Evolutionary conservation across 495 filamentous ascomycete genomes (phyloP).

Genomic region (Polyplosphaeria fusca): DNA sequence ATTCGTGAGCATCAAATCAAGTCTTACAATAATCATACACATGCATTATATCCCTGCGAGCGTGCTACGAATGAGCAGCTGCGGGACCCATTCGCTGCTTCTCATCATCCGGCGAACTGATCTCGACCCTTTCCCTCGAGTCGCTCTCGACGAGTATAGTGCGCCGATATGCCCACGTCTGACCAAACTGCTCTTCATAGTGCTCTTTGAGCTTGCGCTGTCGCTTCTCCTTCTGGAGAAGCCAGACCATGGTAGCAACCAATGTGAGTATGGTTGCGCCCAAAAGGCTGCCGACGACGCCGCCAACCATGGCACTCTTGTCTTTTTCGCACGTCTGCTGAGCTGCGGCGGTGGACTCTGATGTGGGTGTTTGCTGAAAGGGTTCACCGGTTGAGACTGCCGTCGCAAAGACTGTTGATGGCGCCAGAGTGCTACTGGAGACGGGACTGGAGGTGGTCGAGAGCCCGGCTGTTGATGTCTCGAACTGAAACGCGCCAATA

Average conservation of each 20-base stretch:
- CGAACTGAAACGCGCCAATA: conserved; percentile 15
- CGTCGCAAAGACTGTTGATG: not conserved
- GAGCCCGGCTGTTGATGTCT: conserved; percentile 9
- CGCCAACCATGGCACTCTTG: conserved; percentile 6
- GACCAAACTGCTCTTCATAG: conserved; percentile 20
- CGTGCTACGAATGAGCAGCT: too few relatives aligned
- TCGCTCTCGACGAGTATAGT: not conserved
- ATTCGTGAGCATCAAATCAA: too few relatives aligned
- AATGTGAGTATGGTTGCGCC: conserved; percentile 6
- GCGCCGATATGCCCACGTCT: conserved; percentile 1
- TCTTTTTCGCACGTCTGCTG: conserved; percentile 4
- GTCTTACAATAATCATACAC: too few relatives aligned
- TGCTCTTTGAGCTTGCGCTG: conserved; percentile 21
- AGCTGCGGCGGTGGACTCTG: not conserved
- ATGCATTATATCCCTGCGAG: too few relatives aligned
- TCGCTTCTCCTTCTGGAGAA: conserved; percentile 6
- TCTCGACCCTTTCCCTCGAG: not conserved
- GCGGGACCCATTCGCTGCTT: not conserved
- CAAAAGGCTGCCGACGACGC: conserved; percentile 14
- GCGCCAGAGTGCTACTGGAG: not conserved
- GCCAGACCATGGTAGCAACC: conserved; percentile 3
- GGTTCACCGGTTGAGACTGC: conserved; percentile 2
- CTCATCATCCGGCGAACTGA: not conserved
- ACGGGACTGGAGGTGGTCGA: not conserved
- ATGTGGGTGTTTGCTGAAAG: not conserved